These are phyloP conservation scores for Seiridium cupressi DNA, from an alignment of 2,329 filamentous ascomycete genomes.

Conservation along the genomic window DNA sequence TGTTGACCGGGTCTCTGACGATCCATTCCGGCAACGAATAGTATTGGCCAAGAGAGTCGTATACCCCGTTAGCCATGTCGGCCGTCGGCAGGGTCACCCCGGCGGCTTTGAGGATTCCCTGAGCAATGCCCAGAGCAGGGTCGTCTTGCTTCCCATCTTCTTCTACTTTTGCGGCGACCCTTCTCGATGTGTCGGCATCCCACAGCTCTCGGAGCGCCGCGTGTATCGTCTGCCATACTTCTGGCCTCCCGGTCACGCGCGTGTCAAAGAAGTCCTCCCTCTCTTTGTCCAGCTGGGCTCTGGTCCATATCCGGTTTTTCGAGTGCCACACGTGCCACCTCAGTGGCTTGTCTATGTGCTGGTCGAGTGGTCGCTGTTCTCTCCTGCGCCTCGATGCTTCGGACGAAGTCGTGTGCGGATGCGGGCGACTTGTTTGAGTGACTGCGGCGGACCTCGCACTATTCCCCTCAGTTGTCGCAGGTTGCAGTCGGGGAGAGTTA, in stretches of 20 bases:
- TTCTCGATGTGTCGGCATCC: constrained; percentile 41
- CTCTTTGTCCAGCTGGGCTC: constrained; percentile 65
- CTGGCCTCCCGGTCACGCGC: constrained; percentile 70
- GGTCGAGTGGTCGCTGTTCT: constrained; percentile 45
- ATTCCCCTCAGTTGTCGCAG: constrained; percentile 26
- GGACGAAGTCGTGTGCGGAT: constrained; percentile 11
- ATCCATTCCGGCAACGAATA: constrained; percentile 69
- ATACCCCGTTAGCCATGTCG: constrained; percentile 68
- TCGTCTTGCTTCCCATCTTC: constrained; percentile 32
- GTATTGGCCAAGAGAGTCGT: constrained; percentile 68
- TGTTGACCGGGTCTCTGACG: constrained; percentile 64
- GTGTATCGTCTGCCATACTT: constrained; percentile 78
- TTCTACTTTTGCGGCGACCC: constrained; percentile 30
- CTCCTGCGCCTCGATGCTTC: constrained; percentile 27
- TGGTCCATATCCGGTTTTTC: constrained; percentile 66
- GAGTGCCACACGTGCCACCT: constrained; percentile 65
- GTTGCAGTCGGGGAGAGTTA: constrained; percentile 38
- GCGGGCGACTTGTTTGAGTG: constrained; percentile 13
- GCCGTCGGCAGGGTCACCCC: constrained; percentile 75
- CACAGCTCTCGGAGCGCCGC: constrained; percentile 68
- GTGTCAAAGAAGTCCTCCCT: constrained; percentile 88
- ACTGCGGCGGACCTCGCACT: constrained; percentile 18
- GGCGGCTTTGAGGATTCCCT: constrained; percentile 76
- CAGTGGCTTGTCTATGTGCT: constrained; percentile 71
- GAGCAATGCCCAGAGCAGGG: constrained; percentile 62